Evolutionary conservation across 2,329 filamentous ascomycete species (phyloP).

Genomic region (Septoria linicola): DNA sequence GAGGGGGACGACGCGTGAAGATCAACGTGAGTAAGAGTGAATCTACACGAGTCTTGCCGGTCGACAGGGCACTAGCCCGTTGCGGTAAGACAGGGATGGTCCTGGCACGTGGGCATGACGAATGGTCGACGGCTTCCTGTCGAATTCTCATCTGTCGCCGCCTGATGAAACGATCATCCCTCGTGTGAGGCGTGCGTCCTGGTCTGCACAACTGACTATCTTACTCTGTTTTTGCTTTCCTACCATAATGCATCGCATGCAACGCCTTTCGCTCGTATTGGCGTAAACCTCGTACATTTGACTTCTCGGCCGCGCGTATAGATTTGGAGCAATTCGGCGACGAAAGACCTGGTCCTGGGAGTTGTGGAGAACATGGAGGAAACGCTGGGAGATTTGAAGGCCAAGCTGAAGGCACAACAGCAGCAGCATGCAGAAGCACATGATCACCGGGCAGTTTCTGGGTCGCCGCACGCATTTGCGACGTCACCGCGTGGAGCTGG

Average conservation of each 20-base stretch:
- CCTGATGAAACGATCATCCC: neutral
- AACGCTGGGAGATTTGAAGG: conserved; percentile 11
- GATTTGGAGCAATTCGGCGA: neutral
- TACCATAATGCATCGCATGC: too few species aligned
- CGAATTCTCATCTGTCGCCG: neutral
- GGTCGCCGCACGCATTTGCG: neutral
- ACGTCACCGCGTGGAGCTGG: conserved; percentile 14
- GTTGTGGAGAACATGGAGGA: conserved; percentile 9
- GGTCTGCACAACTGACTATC: too few species aligned
- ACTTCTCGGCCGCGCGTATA: too few species aligned
- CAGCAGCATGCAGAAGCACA: neutral
- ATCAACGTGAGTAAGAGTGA: too few species aligned
- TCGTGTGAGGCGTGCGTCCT: too few species aligned
- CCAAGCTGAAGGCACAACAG: conserved; percentile 7
- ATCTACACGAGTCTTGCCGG: too few species aligned
- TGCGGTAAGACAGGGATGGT: too few species aligned
- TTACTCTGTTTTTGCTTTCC: too few species aligned
- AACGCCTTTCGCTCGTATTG: too few species aligned
- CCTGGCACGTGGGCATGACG: neutral
- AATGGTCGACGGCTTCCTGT: neutral
- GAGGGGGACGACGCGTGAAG: too few species aligned
- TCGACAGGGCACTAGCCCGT: too few species aligned
- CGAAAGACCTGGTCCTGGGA: neutral
- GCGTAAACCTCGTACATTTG: too few species aligned
- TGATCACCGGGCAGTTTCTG: neutral